Percentiles rank a stretch among this genome's conserved stretches.
phyloP scores from a whole-genome alignment of 2,329 filamentous ascomycete species.

The Botrytis elliptica region DNA sequence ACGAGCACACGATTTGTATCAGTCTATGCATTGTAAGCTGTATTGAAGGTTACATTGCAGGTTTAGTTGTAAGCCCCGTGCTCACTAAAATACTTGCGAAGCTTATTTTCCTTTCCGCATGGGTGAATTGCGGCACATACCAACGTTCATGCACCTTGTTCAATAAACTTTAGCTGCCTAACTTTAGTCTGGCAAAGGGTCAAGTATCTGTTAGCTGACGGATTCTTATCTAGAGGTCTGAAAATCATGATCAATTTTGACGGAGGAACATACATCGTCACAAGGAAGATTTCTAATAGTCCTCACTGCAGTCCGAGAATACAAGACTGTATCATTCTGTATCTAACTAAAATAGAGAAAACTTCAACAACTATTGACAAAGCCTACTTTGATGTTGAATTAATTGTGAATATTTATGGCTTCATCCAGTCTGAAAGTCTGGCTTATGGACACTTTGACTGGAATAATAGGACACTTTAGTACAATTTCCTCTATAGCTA shows the following conservation, averaged over 20 bases:
- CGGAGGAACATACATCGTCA: not conserved
- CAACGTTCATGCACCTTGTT: not conserved
- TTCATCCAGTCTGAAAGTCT: not conserved
- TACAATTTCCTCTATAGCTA: not conserved
- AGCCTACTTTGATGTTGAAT: not conserved
- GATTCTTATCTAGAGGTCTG: not conserved
- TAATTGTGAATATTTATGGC: not conserved
- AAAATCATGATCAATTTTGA: not conserved
- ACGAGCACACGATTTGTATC: not conserved
- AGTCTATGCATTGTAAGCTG: not conserved
- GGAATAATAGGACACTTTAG: not conserved
- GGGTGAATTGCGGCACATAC: not conserved
- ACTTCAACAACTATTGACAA: too few relatives aligned
- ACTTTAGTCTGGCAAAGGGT: not conserved
- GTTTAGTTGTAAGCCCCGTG: not conserved
- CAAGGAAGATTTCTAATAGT: not conserved
- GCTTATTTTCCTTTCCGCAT: not conserved
- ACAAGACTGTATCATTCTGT: not conserved
- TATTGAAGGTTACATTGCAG: not conserved
- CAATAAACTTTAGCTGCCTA: not conserved
- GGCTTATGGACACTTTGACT: not conserved
- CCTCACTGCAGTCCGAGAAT: not conserved
- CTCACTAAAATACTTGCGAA: not conserved
- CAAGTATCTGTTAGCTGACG: not conserved
- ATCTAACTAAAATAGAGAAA: not conserved